Percentiles rank a stretch among this genome's conserved stretches.
Conservation (phyloP, 2,329 filamentous ascomycete species). For the Gremmenia infestans region DNA sequence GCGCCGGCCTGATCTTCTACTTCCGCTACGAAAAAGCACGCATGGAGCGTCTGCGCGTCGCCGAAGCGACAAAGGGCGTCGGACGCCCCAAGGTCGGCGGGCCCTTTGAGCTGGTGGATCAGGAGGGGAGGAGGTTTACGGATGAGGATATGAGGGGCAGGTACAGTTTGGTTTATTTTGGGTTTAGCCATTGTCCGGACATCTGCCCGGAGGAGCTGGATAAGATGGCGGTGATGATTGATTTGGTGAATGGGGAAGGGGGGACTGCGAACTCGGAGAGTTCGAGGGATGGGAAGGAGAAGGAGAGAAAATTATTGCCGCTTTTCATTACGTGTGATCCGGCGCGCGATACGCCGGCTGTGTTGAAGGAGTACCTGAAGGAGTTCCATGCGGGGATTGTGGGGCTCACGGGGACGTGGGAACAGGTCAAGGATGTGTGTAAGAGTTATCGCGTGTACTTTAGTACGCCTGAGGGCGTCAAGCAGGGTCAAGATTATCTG, state of each 20-base stretch:
- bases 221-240: constrained; percentile 97
- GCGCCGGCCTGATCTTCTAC: constrained; percentile 75
- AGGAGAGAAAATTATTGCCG: constrained; percentile 14
- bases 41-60: constrained; percentile 82
- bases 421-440: constrained; percentile 89
- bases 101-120: constrained; percentile 74
- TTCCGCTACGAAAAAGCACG: constrained; percentile 91
- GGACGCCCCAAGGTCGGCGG: constrained; percentile 92
- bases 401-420: constrained; percentile 88
- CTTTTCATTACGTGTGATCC: constrained; percentile 96
- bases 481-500: constrained; percentile 91
- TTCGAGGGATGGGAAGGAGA: constrained; percentile 43
- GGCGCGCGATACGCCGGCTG: constrained; percentile 78
- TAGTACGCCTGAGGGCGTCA: constrained; percentile 80
- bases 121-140: constrained; percentile 73
- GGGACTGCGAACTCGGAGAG: no score
- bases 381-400: constrained; percentile 88
- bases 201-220: constrained; percentile 99
- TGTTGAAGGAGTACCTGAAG: constrained; percentile 76
- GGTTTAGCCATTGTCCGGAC: constrained; percentile 96
- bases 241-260: constrained; percentile 50
- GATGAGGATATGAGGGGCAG: constrained; percentile 80
- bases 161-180: constrained; percentile 90
- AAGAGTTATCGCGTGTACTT: constrained; percentile 98
- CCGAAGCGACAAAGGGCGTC: constrained; percentile 88